A percentile compares a stretch with the other conserved stretches of the same genome.
These are phyloP conservation scores for Serendipita sp. DNA, from an alignment of 768 basidiomycete species.

Conservation along the genomic window DNA sequence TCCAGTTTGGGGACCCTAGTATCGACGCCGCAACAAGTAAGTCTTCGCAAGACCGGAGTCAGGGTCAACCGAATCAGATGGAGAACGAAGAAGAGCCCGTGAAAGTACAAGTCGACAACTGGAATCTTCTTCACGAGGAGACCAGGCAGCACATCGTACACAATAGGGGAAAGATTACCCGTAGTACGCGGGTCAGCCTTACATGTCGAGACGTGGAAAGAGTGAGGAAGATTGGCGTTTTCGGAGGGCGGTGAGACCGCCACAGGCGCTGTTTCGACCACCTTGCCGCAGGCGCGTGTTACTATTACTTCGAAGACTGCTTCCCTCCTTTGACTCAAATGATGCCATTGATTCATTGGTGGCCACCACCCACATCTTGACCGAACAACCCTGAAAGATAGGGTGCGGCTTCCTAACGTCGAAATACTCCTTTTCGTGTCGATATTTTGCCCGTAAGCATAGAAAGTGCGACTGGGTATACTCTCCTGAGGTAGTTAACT, in stretches of 20 bases:
- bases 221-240: constrained; percentile 20
- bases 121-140: constrained; percentile 30
- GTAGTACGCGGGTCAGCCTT: constrained; percentile 58
- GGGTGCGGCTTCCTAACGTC: no score
- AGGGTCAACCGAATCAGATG: constrained; percentile 10
- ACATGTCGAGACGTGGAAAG: constrained; percentile 73
- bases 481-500: no score
- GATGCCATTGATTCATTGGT: no score
- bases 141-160: constrained; percentile 24
- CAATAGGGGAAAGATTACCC: constrained; percentile 35
- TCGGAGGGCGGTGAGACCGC: neutral
- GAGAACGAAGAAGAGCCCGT: constrained; percentile 16
- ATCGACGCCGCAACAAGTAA: constrained; percentile 1
- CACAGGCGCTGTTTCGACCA: neutral
- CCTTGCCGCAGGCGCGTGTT: neutral
- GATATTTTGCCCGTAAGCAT: no score
- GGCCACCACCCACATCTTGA: no score
- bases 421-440: no score
- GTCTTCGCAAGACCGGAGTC: constrained; percentile 6
- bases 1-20: constrained; percentile 11
- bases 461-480: no score
- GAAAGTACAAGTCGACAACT: constrained; percentile 36
- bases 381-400: no score
- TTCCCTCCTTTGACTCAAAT: no score
- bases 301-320: no score